Conservation (phyloP, 2,329 filamentous ascomycete genomes). For the Trichophyton mentagrophytes region DNA sequence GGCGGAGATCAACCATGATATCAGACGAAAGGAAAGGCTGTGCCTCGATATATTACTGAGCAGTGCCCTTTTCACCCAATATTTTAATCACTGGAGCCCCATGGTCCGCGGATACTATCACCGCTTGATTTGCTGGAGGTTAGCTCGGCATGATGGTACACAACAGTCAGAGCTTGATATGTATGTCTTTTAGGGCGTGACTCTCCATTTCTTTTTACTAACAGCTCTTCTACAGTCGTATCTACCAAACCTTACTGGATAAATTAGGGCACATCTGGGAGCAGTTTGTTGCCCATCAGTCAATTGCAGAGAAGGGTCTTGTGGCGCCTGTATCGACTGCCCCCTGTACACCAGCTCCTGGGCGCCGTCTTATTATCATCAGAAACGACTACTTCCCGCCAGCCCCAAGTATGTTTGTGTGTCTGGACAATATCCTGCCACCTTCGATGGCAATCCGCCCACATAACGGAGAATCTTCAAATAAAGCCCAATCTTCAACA, state of each 20-base stretch:
- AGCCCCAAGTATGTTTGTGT: constrained; percentile 40
- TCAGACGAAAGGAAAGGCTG: constrained; percentile 53
- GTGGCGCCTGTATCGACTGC: constrained; percentile 56
- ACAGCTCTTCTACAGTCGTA: constrained; percentile 41
- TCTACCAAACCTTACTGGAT: constrained; percentile 54
- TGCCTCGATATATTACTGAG: constrained; percentile 65
- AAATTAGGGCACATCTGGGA: constrained; percentile 63
- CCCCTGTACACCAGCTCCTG: constrained; percentile 73
- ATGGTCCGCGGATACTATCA: constrained; percentile 93
- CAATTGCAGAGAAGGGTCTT: constrained; percentile 48
- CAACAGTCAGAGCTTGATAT: constrained; percentile 49
- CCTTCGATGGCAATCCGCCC: constrained; percentile 16
- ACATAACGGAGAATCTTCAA: constrained; percentile 23
- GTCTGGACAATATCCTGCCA: constrained; percentile 24
- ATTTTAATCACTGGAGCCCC: constrained; percentile 90
- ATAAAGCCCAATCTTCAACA: constrained; percentile 12
- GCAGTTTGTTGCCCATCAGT: constrained; percentile 63
- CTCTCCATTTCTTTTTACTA: constrained; percentile 11
- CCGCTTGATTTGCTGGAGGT: constrained; percentile 76
- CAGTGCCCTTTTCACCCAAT: constrained; percentile 60
- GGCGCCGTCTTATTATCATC: constrained; percentile 77
- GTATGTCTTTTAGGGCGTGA: constrained; percentile 38
- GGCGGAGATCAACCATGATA: constrained; percentile 56
- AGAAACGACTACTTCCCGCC: constrained; percentile 57
- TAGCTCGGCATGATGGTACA: constrained; percentile 62